Evolutionary conservation across 202 grass and related monocot genomes (phyloP).

Genomic region (Musa balbisiana): DNA sequence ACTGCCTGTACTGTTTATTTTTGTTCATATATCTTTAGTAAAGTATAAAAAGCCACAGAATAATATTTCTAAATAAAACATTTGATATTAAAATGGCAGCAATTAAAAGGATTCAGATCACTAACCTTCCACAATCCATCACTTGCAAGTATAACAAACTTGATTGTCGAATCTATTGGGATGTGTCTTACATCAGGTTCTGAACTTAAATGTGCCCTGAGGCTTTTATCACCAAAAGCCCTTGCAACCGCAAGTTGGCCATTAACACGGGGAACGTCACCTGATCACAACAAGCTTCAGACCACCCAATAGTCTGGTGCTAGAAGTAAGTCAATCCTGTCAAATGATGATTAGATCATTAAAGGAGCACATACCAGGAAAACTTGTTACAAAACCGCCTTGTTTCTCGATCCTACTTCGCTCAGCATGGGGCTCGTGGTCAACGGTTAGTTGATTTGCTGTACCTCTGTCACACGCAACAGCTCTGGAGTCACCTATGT

Average conservation of each 20-base stretch:
- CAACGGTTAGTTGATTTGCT: conserved; percentile 93
- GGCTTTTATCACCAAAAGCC: conserved; percentile 94
- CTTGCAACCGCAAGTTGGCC: conserved; percentile 98
- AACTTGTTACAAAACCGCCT: conserved; percentile 92
- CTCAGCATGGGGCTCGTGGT: conserved; percentile 83
- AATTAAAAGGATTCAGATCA: background rate
- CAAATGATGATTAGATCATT: background rate
- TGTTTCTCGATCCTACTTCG: conserved; percentile 86
- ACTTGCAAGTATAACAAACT: conserved; percentile 95
- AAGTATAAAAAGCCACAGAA: background rate
- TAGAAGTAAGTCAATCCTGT: background rate
- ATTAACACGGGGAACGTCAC: conserved; percentile 96
- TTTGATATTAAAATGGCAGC: background rate
- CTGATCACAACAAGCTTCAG: conserved; percentile 26
- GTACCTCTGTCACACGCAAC: conserved; percentile 76
- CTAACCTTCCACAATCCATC: conserved; percentile 99
- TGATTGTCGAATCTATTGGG: conserved; percentile 57
- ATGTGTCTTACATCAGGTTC: conserved; percentile 87
- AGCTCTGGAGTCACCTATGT: conserved; percentile 88
- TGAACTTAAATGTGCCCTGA: conserved; percentile 93
- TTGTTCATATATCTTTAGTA: background rate
- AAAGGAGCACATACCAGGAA: conserved; percentile 65
- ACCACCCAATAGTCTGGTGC: background rate
- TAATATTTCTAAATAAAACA: background rate
- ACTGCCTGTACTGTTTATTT: no score